Evolutionary conservation across 2,329 filamentous ascomycete genomes (phyloP), one percentile per base, ranked within the genome.

Genomic region (Cryphonectria carpinicola): DNA sequence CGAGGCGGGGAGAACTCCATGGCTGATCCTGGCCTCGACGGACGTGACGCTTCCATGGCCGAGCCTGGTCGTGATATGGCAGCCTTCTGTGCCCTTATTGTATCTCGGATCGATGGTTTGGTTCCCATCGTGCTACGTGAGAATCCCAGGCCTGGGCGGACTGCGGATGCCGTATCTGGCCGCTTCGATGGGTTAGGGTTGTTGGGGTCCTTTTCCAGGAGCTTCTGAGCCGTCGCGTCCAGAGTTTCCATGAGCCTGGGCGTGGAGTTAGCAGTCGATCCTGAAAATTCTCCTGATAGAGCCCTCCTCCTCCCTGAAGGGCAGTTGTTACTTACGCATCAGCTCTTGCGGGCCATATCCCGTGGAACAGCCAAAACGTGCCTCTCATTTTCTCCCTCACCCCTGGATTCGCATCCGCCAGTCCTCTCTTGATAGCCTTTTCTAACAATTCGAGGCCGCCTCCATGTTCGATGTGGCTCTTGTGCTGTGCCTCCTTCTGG

Each of bases 351-450:
- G 92, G 91, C 93, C 94, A 98, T 25, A 93, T 86, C 46, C 84
- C 84, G 71, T 90, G 89, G 79, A 95, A 98, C 0, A 85, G 84
- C 96, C 96, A 99, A 80, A 93, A 99, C 0, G 94, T 93, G 52
- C 89, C 87, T 75, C 96, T 89, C 86, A 93, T 95, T 74, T 89
- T 91, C 80, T 97, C 94, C 76, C 96, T 89, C 62, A 98, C 95
- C 41, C 91, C 92, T 10, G 95, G 94, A 77, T 98, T 97, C 17
- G 95, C 86, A 82, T 99, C 96, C 32, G 86, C 86, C n/a, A 99
- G 86, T 0, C 95, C 93, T 79, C 94, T 97, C 80, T 92, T 94
- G 77, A 99, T 89, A 75, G 92, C 93, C 80, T 97, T 97, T 74
- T 97, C 94, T 19, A 97, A 88, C 39, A 93, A 77, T 17, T 97